Percentiles rank a stretch among this genome's conserved stretches.
Conservation (phyloP, 2,329 filamentous ascomycete species). For the Dothidotthia symphoricarpi region DNA sequence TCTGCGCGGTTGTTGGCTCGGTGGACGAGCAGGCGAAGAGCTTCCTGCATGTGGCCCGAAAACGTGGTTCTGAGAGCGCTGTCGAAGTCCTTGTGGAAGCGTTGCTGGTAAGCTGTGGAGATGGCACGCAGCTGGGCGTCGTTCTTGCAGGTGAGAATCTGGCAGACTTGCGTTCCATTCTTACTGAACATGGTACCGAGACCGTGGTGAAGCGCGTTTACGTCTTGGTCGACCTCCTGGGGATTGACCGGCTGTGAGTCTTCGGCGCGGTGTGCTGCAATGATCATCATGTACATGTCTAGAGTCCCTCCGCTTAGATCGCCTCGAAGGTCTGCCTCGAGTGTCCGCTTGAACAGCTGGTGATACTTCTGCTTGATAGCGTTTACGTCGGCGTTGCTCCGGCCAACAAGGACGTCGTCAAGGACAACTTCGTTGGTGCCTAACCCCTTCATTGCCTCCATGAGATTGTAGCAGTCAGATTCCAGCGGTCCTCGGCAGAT, state of each 20-base stretch:
- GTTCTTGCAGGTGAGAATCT: slow-evolving; percentile 71
- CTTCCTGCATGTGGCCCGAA: slow-evolving; percentile 87
- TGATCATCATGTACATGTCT: slow-evolving; percentile 77
- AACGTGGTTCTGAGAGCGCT: slow-evolving; percentile 78
- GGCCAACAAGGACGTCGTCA: slow-evolving; percentile 79
- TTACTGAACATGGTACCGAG: slow-evolving; percentile 64
- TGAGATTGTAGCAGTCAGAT: slow-evolving; percentile 69
- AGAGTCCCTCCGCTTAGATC: slow-evolving; percentile 87
- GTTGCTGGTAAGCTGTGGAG: slow-evolving; percentile 68
- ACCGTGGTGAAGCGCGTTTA: slow-evolving; percentile 72
- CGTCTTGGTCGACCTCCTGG: slow-evolving; percentile 71
- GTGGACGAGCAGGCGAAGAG: slow-evolving; percentile 75
- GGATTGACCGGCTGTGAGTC: slow-evolving; percentile 73
- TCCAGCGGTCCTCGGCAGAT: slow-evolving; percentile 75
- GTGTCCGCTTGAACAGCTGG: slow-evolving; percentile 60
- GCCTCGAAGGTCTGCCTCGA: slow-evolving; percentile 70
- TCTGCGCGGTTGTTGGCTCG: slow-evolving; percentile 76
- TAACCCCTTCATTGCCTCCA: slow-evolving; percentile 70
- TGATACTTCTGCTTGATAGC: slow-evolving; percentile 82
- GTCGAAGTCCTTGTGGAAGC: slow-evolving; percentile 69
- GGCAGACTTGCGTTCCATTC: slow-evolving; percentile 74
- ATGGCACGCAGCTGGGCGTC: slow-evolving; percentile 85
- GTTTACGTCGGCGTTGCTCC: slow-evolving; percentile 82
- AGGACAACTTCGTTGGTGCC: slow-evolving; percentile 86
- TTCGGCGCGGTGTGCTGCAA: slow-evolving; percentile 71